A percentile compares a stretch with the other conserved stretches of the same genome.
Evolutionary conservation across 305 asterid genomes (phyloP).

Genomic region (Euphrasia arctica): DNA sequence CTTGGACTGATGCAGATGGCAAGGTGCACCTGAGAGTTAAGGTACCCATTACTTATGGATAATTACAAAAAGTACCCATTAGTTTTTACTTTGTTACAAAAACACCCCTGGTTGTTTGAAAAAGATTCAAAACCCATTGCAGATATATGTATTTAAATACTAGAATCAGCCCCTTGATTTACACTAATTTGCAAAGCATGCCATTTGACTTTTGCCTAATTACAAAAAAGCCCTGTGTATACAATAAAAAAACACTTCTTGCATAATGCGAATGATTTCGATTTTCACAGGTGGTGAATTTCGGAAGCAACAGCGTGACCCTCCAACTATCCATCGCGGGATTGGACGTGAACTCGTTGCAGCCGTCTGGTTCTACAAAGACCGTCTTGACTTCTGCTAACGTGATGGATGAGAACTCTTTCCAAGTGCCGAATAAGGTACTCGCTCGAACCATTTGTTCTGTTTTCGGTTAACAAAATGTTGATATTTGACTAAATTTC

Average conservation of each 20-base stretch:
- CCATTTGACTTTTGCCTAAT: too few species aligned
- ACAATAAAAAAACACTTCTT: too few species aligned
- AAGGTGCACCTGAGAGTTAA: constrained; percentile 56
- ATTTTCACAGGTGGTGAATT: constrained; percentile 62
- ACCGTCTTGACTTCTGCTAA: constrained; percentile 54
- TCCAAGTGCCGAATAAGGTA: constrained; percentile 70
- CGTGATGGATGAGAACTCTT: constrained; percentile 79
- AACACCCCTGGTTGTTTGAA: neutral
- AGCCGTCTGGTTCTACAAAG: constrained; percentile 41
- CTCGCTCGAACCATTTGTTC: neutral
- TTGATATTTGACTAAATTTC: neutral
- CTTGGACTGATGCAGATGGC: constrained; percentile 51
- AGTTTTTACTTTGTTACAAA: too few species aligned
- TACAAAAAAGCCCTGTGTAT: too few species aligned
- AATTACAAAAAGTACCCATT: too few species aligned
- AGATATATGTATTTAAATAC: too few species aligned
- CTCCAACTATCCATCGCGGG: constrained; percentile 51
- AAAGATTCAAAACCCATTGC: too few species aligned
- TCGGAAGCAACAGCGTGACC: constrained; percentile 50
- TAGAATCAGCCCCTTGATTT: too few species aligned
- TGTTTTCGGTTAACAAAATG: neutral
- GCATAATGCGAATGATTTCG: neutral
- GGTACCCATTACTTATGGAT: constrained; percentile 28
- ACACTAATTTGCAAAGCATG: too few species aligned
- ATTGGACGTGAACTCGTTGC: constrained; percentile 41